A percentile compares a stretch with the other conserved stretches of the same genome.
Conservation (phyloP, 805 yeast species). For the Hanseniaspora lindneri region DNA sequence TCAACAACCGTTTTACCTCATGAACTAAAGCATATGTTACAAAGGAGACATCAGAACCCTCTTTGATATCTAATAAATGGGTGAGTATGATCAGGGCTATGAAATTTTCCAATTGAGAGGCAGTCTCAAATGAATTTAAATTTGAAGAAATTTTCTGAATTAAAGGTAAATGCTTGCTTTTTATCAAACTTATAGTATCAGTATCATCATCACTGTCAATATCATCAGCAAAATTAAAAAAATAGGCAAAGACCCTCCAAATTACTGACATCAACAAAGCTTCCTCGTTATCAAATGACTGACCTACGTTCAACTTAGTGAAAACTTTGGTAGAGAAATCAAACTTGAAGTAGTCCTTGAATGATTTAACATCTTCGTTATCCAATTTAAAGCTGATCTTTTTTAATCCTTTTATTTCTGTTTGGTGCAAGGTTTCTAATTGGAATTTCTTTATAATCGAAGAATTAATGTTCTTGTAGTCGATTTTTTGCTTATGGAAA, state of each 20-base stretch:
- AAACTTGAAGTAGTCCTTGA: not conserved
- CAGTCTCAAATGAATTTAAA: not conserved
- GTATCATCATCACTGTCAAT: conserved; percentile 4
- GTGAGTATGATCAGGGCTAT: not conserved
- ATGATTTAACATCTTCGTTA: not conserved
- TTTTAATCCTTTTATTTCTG: not conserved
- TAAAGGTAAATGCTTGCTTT: not conserved
- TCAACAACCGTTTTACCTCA: not conserved
- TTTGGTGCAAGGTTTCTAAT: not conserved
- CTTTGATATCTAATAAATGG: not conserved
- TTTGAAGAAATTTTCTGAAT: not conserved
- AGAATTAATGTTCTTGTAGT: not conserved
- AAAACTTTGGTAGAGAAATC: not conserved
- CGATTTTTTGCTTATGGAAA: conserved; percentile 11
- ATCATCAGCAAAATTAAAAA: conserved; percentile 1
- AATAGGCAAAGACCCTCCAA: conserved; percentile 1
- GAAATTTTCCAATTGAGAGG: not conserved
- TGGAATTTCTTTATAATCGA: not conserved
- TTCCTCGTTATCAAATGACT: not conserved
- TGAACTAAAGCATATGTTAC: not conserved
- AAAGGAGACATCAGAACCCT: not conserved
- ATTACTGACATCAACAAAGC: conserved; percentile 7
- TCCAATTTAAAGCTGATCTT: conserved; percentile 1
- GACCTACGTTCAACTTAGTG: not conserved
- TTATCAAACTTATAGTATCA: not conserved